phyloP scores from a whole-genome alignment of 306 rosid genomes.

The Neltuma alba region DNA sequence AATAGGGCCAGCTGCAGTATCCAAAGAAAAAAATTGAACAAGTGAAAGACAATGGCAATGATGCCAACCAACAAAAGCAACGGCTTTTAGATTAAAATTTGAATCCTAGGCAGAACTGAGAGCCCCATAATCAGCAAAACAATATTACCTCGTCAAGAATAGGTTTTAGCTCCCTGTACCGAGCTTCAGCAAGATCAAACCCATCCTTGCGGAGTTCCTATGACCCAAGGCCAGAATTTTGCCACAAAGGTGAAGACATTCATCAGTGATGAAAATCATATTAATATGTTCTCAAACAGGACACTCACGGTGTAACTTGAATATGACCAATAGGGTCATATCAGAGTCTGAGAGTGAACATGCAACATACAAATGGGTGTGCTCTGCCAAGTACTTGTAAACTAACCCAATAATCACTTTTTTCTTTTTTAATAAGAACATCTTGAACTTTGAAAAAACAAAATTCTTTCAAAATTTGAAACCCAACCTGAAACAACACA shows the following conservation, averaged over 20 bases:
- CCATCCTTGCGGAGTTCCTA: conserved; percentile 99
- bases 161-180: conserved; percentile 92
- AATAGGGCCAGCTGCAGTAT: conserved; percentile 76
- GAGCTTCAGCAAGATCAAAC: conserved; percentile 90
- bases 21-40: conserved; percentile 19
- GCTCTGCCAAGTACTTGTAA: not conserved
- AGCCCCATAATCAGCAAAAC: not conserved
- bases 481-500: not conserved
- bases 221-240: conserved; percentile 30
- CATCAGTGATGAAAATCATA: conserved; percentile 13
- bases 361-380: not conserved
- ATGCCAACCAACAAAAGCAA: conserved; percentile 7
- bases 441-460: not conserved
- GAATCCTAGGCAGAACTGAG: not conserved
- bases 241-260: conserved; percentile 15
- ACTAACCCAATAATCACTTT: not conserved
- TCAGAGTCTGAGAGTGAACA: not conserved
- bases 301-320: not conserved
- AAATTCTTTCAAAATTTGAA: not conserved
- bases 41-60: conserved; percentile 1
- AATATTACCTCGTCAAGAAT: conserved; percentile 89
- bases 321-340: not conserved
- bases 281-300: not conserved
- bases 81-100: conserved; percentile 2
- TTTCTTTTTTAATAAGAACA: conserved; percentile 3